Evolutionary conservation across 2,329 filamentous ascomycete genomes (phyloP), one percentile per base, ranked within the genome.

Genomic region (Westerdykella sp.): DNA sequence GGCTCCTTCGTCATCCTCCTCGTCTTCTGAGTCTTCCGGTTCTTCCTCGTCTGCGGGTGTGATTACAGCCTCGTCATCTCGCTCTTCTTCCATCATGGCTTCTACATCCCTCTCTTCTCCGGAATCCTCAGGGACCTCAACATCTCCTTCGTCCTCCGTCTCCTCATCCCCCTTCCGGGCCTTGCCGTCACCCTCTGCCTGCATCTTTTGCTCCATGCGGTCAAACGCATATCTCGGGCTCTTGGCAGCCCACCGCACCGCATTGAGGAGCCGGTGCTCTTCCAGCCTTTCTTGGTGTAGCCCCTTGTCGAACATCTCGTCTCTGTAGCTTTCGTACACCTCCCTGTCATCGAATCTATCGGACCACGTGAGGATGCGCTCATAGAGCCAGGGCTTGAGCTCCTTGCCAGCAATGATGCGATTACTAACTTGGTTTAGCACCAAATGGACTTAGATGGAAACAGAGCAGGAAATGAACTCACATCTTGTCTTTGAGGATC

Each of bases 401-500:
- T 50, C 50, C n/a, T 62, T 54, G 5, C 66, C 66, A 4, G 51
- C 50, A 34, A 70, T 58, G 13, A 73, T 62, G 14, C 54, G 61
- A 34, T 66, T 64, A 9, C 32, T 35, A 11, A 35, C 3, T 21
- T 15, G 15, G 13, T 16, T 21, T 14, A 38, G 36, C 22, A 40
- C 6, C 32, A 14, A 35, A 6, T 18, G 18, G 6, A 21, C 18
- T 21, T 21, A 6, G 6, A 21, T 11, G 16, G 15, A 35, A 35
- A 12, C 32, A 35, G 13, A 80, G 75, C 37, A 89, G 77, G 1
- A 79, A 23, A 35, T 15, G 32, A 18, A 18, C 32, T 14, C 15
- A 35, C 58, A 95, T 82, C 68, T 95, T 96, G 39, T 83, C 82
- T 60, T 89, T 87, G 83, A 96, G 90, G 51, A 95, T 83, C 2